phyloP scores from a whole-genome alignment of 306 rosid genomes.

The Echinosophora koreensis region DNA sequence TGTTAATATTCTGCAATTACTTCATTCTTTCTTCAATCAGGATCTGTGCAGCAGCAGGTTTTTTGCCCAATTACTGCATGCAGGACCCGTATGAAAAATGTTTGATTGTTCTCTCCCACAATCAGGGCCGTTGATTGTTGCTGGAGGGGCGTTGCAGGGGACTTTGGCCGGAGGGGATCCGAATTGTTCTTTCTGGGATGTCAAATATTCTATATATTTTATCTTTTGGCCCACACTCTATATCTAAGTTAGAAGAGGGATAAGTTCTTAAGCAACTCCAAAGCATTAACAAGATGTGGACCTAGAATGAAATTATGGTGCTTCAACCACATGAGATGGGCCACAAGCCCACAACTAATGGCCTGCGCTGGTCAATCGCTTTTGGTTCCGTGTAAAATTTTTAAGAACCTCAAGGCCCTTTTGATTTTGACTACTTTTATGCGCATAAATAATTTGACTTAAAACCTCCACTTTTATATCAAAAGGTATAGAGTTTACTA shows the following conservation, averaged over 20 bases:
- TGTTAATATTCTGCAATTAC: not conserved
- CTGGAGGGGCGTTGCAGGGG: too few relatives aligned
- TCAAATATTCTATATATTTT: too few relatives aligned
- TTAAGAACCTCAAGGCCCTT: not conserved
- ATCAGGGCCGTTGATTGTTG: too few relatives aligned
- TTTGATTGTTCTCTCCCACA: too few relatives aligned
- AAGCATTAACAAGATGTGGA: slow-evolving; percentile 39
- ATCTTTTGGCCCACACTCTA: too few relatives aligned
- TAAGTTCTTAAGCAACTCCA: slow-evolving; percentile 40
- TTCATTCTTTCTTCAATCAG: not conserved
- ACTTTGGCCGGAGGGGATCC: too few relatives aligned
- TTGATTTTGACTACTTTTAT: not conserved
- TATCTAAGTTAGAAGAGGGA: slow-evolving; percentile 3
- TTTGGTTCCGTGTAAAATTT: not conserved
- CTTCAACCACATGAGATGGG: not conserved
- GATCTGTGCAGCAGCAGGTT: too few relatives aligned
- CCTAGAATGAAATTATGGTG: slow-evolving; percentile 27
- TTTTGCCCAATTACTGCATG: too few relatives aligned
- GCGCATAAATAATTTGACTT: not conserved
- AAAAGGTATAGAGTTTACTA: too few relatives aligned
- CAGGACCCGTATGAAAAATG: too few relatives aligned
- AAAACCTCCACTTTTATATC: too few relatives aligned
- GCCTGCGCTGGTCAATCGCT: slow-evolving; percentile 14
- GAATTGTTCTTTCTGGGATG: too few relatives aligned
- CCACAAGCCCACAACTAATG: slow-evolving; percentile 13